phyloP scores from a whole-genome alignment of 1,139 yeast species.

The Magnusiomyces fungicola region DNA sequence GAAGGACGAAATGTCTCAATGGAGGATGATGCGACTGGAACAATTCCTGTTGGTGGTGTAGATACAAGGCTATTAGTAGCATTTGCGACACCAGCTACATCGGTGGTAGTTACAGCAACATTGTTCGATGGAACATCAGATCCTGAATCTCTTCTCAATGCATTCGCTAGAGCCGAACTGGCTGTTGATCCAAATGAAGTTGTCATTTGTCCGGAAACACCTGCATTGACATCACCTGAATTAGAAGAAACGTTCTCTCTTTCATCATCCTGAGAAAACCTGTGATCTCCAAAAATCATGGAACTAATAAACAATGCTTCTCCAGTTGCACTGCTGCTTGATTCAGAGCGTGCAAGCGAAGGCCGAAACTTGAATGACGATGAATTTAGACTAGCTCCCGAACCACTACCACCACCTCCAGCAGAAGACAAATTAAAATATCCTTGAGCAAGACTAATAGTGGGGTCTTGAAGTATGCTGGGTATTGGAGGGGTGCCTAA shows the following conservation, averaged over 20 bases:
- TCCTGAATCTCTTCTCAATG: slow-evolving; percentile 7
- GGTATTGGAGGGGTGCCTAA: slow-evolving; percentile 8
- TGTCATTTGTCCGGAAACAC: neutral
- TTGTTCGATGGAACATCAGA: neutral
- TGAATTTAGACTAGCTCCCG: neutral
- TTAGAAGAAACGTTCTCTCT: neutral
- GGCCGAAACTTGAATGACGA: slow-evolving; percentile 5
- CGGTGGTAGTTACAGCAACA: too few relatives aligned
- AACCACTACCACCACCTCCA: neutral
- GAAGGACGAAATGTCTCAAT: too few relatives aligned
- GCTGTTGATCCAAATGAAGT: slow-evolving; percentile 1
- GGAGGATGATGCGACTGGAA: too few relatives aligned
- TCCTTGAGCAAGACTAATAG: slow-evolving; percentile 29
- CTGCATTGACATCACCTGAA: slow-evolving; percentile 1
- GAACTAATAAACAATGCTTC: slow-evolving; percentile 15
- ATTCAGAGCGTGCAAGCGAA: slow-evolving; percentile 10
- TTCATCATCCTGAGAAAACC: slow-evolving; percentile 10
- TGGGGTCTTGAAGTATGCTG: slow-evolving; percentile 20
- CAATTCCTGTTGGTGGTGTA: too few relatives aligned
- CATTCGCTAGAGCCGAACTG: neutral
- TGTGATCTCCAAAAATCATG: slow-evolving; percentile 8
- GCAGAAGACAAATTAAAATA: slow-evolving; percentile 22
- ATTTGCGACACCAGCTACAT: too few relatives aligned
- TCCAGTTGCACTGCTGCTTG: slow-evolving; percentile 13
- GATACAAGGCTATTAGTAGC: too few relatives aligned